Conservation (phyloP, 768 basidiomycete species). For the Leucocoprinus sp. region DNA sequence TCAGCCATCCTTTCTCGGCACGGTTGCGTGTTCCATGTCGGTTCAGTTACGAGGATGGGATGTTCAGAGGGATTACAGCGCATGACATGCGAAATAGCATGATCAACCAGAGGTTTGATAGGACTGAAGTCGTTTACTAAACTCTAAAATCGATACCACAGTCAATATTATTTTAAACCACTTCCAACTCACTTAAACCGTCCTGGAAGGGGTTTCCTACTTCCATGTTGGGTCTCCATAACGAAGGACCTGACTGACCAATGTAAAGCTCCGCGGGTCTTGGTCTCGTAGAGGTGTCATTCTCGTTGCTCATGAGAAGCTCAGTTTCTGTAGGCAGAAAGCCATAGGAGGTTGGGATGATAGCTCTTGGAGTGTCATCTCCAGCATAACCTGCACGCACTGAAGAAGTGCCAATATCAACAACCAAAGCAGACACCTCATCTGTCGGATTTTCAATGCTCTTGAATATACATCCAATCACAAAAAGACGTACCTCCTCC, state of each 20-base stretch:
- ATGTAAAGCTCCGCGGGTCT: slow-evolving; percentile 61
- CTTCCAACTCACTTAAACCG: slow-evolving; percentile 60
- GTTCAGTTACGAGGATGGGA: slow-evolving; percentile 89
- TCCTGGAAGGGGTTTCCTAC: slow-evolving; percentile 77
- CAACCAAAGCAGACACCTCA: slow-evolving; percentile 93
- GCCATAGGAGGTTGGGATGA: slow-evolving; percentile 86
- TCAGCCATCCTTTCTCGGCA: slow-evolving; percentile 94
- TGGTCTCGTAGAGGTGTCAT: slow-evolving; percentile 28
- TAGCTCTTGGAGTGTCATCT: slow-evolving; percentile 89
- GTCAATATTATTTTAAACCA: not conserved
- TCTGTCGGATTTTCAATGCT: slow-evolving; percentile 37
- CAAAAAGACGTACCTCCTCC: slow-evolving; percentile 67
- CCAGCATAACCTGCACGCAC: slow-evolving; percentile 95
- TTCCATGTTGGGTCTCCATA: slow-evolving; percentile 90
- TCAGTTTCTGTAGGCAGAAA: slow-evolving; percentile 50
- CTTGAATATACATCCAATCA: slow-evolving; percentile 3
- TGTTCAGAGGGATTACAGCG: slow-evolving; percentile 74
- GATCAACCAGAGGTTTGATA: slow-evolving; percentile 60
- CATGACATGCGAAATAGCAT: slow-evolving; percentile 73
- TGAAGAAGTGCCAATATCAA: slow-evolving; percentile 89
- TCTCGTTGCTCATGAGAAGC: slow-evolving; percentile 42
- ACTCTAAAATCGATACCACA: slow-evolving; percentile 1
- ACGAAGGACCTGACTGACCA: slow-evolving; percentile 80
- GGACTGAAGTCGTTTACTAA: slow-evolving; percentile 73
- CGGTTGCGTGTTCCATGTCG: slow-evolving; percentile 91